Percentiles rank a stretch among this genome's conserved stretches.
These are phyloP conservation scores for Pouteria glomerata DNA, from an alignment of 148 eudicot species.

Conservation along the genomic window DNA sequence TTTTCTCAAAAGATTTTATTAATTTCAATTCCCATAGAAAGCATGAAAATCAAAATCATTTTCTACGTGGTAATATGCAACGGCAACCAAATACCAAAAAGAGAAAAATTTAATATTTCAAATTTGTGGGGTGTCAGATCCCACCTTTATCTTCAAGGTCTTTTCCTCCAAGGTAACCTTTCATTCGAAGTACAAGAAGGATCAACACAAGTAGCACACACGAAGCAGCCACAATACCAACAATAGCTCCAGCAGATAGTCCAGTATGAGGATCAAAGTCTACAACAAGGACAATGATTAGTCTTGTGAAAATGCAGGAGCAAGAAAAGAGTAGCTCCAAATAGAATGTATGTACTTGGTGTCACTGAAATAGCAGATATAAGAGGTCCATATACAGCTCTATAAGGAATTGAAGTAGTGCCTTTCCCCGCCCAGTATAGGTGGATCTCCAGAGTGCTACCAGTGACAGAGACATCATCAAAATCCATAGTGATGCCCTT, in stretches of 20 bases:
- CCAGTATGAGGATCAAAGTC: slow-evolving; percentile 48
- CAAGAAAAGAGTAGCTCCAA: background rate
- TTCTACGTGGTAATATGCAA: background rate
- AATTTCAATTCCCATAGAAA: background rate
- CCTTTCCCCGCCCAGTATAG: slow-evolving; percentile 88
- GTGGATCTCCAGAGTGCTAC: slow-evolving; percentile 65
- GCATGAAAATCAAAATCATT: background rate
- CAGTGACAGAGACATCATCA: slow-evolving; percentile 43
- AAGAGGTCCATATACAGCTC: slow-evolving; percentile 82
- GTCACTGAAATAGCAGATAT: slow-evolving; percentile 85
- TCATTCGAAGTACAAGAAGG: slow-evolving; percentile 34
- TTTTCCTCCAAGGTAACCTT: slow-evolving; percentile 48
- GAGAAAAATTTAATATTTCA: background rate
- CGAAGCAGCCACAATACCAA: slow-evolving; percentile 54
- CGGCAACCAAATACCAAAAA: background rate
- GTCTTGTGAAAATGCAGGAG: background rate
- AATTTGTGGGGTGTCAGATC: background rate
- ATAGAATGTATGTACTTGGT: slow-evolving; percentile 52
- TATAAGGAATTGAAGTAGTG: slow-evolving; percentile 63
- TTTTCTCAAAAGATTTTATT: background rate
- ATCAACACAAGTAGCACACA: slow-evolving; percentile 26
- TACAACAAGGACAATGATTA: slow-evolving; percentile 18
- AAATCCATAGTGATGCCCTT: slow-evolving; percentile 36
- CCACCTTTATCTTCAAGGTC: slow-evolving; percentile 41
- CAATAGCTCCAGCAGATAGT: slow-evolving; percentile 57